Evolutionary conservation across 164 flowering plant genomes (phyloP).

Genomic region (Dillenia suffruticosa): DNA sequence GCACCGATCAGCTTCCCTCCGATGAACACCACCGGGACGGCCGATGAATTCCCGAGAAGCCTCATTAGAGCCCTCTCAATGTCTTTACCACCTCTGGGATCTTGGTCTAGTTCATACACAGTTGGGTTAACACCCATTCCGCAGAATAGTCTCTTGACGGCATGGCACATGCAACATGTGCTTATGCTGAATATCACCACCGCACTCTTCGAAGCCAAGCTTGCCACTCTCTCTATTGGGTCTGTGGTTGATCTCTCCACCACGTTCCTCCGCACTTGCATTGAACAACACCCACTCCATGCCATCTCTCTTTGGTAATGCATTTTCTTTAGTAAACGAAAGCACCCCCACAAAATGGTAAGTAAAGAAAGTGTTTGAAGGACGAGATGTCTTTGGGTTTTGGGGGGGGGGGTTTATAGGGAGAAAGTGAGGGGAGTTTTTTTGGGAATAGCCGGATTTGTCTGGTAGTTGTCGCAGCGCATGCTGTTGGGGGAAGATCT

Average conservation of each 20-base stretch:
- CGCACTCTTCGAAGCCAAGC: slow-evolving; percentile 56
- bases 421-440: not conserved
- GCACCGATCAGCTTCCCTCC: slow-evolving; percentile 67
- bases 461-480: slow-evolving; percentile 23
- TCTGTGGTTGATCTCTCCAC: slow-evolving; percentile 9
- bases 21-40: slow-evolving; percentile 61
- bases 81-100: slow-evolving; percentile 45
- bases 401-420: not conserved
- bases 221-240: slow-evolving; percentile 41
- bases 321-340: slow-evolving; percentile 3
- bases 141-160: slow-evolving; percentile 56
- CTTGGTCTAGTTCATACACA: slow-evolving; percentile 63
- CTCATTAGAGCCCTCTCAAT: slow-evolving; percentile 44
- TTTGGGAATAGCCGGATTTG: not conserved
- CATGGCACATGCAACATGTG: slow-evolving; percentile 74
- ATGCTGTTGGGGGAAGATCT: slow-evolving; percentile 3
- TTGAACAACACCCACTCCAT: slow-evolving; percentile 4
- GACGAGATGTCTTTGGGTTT: not conserved
- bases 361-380: too few relatives aligned
- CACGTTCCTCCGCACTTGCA: not conserved
- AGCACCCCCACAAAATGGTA: not conserved
- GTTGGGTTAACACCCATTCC: slow-evolving; percentile 70
- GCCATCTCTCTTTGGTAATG: slow-evolving; percentile 6
- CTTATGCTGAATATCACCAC: slow-evolving; percentile 67
- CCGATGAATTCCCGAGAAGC: slow-evolving; percentile 28